These are phyloP conservation scores for Friedmanniomyces endolithicus DNA, from an alignment of 495 filamentous ascomycete species.

Conservation along the genomic window DNA sequence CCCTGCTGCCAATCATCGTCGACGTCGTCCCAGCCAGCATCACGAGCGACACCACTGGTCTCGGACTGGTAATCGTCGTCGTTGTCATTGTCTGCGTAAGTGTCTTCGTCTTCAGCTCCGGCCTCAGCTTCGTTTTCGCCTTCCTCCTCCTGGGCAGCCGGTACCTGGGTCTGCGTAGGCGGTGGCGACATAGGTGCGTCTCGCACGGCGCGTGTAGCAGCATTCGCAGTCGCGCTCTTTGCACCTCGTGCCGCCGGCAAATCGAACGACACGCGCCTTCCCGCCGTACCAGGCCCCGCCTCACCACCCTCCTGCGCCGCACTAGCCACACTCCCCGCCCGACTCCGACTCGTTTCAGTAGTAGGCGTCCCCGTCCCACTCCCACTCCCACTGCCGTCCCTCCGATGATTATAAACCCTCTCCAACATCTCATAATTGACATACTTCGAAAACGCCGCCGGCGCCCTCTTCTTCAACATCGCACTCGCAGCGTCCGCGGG, in stretches of 20 bases:
- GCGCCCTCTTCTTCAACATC: constrained; percentile 22
- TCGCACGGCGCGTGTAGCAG: neutral
- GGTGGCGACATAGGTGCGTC: neutral
- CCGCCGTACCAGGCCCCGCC: neutral
- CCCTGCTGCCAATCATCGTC: neutral
- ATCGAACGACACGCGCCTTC: too few relatives aligned
- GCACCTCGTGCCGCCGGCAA: neutral
- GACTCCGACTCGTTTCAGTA: neutral
- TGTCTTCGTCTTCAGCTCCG: constrained; percentile 1
- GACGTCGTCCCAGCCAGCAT: neutral
- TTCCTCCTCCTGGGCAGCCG: neutral
- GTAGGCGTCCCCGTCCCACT: neutral
- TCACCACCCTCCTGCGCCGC: neutral
- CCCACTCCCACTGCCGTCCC: neutral
- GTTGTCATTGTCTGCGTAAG: neutral
- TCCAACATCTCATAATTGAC: constrained; percentile 23
- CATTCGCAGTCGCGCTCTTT: neutral
- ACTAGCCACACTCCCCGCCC: neutral
- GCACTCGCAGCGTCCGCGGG: constrained; percentile 20
- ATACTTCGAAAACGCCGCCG: constrained; percentile 13
- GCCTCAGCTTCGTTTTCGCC: constrained; percentile 9
- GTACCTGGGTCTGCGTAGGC: constrained; percentile 2
- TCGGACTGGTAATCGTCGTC: neutral
- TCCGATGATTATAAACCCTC: constrained; percentile 16
- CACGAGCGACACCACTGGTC: neutral